phyloP scores from a whole-genome alignment of 306 rosid species.

The Castanea mollissima region DNA sequence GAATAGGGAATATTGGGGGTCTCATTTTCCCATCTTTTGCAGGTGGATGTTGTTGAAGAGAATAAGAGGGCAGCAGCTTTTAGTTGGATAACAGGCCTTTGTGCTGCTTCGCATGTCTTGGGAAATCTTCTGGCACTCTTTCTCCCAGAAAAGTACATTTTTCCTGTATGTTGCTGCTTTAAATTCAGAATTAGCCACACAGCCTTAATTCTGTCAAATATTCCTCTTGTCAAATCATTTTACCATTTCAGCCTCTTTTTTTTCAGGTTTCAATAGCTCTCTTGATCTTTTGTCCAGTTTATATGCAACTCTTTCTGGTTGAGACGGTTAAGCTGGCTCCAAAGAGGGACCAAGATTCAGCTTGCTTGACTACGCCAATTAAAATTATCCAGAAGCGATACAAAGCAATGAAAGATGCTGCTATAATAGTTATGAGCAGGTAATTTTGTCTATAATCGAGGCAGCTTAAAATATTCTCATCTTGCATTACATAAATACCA shows the following conservation, averaged over 20 bases:
- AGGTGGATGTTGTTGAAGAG: constrained; percentile 63
- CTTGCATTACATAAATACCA: neutral
- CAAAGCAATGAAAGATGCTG: constrained; percentile 59
- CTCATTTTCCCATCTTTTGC: constrained; percentile 10
- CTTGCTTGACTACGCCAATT: constrained; percentile 40
- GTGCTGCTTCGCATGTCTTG: constrained; percentile 56
- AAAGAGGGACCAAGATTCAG: constrained; percentile 19
- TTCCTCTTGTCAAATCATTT: neutral
- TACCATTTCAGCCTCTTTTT: neutral
- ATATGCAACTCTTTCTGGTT: constrained; percentile 57
- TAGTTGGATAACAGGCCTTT: constrained; percentile 67
- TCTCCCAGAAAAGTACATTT: constrained; percentile 53
- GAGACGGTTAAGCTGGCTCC: constrained; percentile 47
- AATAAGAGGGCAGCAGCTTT: constrained; percentile 54
- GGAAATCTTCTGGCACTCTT: constrained; percentile 57
- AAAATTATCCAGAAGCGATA: constrained; percentile 46
- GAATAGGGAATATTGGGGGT: neutral
- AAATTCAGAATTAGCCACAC: neutral
- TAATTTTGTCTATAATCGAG: constrained; percentile 1
- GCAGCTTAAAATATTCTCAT: neutral
- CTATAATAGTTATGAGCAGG: constrained; percentile 57
- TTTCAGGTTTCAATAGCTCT: constrained; percentile 67
- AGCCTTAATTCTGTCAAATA: neutral
- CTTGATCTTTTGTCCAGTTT: constrained; percentile 54
- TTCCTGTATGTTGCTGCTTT: constrained; percentile 28